Evolutionary conservation across 495 filamentous ascomycete genomes (phyloP).

Genomic region (Sporormia fimetaria): DNA sequence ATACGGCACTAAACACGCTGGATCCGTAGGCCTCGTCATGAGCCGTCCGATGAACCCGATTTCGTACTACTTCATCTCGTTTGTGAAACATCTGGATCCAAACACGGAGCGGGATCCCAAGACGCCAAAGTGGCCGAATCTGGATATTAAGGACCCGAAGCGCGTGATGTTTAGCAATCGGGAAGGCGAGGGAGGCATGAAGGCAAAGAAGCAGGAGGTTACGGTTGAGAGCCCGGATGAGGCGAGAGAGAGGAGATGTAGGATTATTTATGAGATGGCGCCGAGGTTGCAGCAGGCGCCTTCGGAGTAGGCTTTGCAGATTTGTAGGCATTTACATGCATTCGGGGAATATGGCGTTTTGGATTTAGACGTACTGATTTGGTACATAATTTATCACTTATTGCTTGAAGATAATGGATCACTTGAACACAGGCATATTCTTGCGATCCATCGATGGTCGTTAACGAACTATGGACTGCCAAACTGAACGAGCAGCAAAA

Average conservation of each 20-base stretch:
- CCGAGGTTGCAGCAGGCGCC: slow-evolving; percentile 6
- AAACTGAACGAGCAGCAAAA: too few relatives aligned
- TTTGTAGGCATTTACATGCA: too few relatives aligned
- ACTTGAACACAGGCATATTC: too few relatives aligned
- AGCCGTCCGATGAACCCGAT: slow-evolving; percentile 2
- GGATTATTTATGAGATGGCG: slow-evolving; percentile 2
- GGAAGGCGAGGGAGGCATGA: background rate
- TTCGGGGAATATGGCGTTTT: too few relatives aligned
- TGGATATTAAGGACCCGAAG: slow-evolving; percentile 4
- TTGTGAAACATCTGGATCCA: slow-evolving; percentile 15
- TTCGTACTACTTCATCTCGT: slow-evolving; percentile 15
- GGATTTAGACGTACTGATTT: too few relatives aligned
- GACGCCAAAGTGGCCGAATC: slow-evolving; percentile 1
- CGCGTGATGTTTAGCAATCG: slow-evolving; percentile 10
- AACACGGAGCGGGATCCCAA: slow-evolving; percentile 2
- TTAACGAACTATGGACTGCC: too few relatives aligned
- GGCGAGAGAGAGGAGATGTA: slow-evolving; percentile 1
- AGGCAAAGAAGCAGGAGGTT: too few relatives aligned
- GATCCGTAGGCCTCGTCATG: slow-evolving; percentile 11
- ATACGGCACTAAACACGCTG: slow-evolving; percentile 15
- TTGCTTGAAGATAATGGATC: too few relatives aligned
- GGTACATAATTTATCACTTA: too few relatives aligned
- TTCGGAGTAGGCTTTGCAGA: too few relatives aligned
- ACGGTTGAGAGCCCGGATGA: slow-evolving; percentile 1
- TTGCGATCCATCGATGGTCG: too few relatives aligned